Base-by-base conservation (phyloP, 192 early-diverging fungal genomes). In the Coemansia sp. region DNA sequence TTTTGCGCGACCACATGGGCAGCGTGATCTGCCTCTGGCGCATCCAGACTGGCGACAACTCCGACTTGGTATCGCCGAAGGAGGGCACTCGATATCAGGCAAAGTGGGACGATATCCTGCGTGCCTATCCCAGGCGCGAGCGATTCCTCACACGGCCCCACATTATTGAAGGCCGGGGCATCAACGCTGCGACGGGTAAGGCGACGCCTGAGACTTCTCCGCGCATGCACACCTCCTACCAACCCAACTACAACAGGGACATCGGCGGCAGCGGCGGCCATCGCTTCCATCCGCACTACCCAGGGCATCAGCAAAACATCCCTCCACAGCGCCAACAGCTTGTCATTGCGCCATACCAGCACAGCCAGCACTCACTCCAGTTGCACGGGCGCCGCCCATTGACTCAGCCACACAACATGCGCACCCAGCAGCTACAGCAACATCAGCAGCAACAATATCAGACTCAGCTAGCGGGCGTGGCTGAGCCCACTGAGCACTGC, bases 21-120 rank as follows among this genome's bases (percentile, higher is more conserved):
- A 83, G 80, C 59, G 70, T 83, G 25, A 78, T 83, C 37, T 78
- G 80, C 27, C 70, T 83, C 19, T 84, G 81, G 81, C 72, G 81
- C 68, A 73, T 84, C 19, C 81, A 84, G 68, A 84, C 76, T 10
- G 73, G 73, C 63, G 78, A 78, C 62, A 60, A 84, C 31, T 64
- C 81, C 39, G 81, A 84, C 19, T 37, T 84, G 9, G 75, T 69
- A 12, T 84, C 81, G 12, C 81, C 81, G 23, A 84, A 84, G 42
- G 81, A 84, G 32, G 81, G 81, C 17, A 75, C 73, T 37, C 76
- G 76, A 27, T 84, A 78, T 32, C 81, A 84, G 57, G 62, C 81
- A n/a, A 84, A 78, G 27, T 84, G 81, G 81, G 81, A 84, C 62
- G 81, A 83, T 39, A 83, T 83, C 17, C 45, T 84, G 67, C 81